A percentile compares a stretch with the other conserved stretches of the same genome.
Conservation (phyloP, 2,329 filamentous ascomycete species). For the Lecanicillium sp. region DNA sequence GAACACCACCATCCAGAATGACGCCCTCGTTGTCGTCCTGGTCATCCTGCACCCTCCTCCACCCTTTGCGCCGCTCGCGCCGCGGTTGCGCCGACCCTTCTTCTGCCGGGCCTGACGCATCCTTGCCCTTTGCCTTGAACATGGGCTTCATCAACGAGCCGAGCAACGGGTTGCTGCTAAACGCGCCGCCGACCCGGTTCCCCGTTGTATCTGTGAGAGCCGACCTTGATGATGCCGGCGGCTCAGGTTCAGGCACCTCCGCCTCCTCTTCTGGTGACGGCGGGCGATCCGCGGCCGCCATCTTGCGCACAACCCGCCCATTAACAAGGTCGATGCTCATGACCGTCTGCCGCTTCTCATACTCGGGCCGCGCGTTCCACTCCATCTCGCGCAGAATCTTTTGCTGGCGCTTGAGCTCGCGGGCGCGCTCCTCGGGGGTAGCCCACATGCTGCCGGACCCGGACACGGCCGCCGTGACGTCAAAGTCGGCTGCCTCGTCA, state of each 20-base stretch:
- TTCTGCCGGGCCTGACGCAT: slow-evolving; percentile 20
- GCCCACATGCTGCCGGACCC: slow-evolving; percentile 63
- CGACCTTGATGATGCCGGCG: slow-evolving; percentile 11
- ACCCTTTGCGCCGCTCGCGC: slow-evolving; percentile 35
- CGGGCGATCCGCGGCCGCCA: slow-evolving; percentile 55
- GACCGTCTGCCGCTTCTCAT: slow-evolving; percentile 79
- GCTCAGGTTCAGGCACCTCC: slow-evolving; percentile 19
- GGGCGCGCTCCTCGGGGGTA: slow-evolving; percentile 70
- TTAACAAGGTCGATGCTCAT: slow-evolving; percentile 77
- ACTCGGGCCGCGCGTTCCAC: slow-evolving; percentile 77
- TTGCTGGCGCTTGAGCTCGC: slow-evolving; percentile 79
- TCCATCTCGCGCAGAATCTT: slow-evolving; percentile 77
- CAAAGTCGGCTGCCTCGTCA: slow-evolving; percentile 69
- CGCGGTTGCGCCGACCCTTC: slow-evolving; percentile 27
- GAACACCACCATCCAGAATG: slow-evolving; percentile 49
- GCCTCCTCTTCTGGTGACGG: slow-evolving; percentile 42
- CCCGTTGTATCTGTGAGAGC: slow-evolving; percentile 25
- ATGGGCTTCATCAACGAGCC: slow-evolving; percentile 59
- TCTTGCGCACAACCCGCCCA: slow-evolving; percentile 66
- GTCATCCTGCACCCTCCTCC: slow-evolving; percentile 56
- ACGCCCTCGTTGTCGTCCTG: slow-evolving; percentile 49
- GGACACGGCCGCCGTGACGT: slow-evolving; percentile 37
- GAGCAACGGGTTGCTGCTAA: slow-evolving; percentile 62
- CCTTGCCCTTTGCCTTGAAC: slow-evolving; percentile 46
- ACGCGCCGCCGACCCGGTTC: slow-evolving; percentile 45